A percentile compares a stretch with the other conserved stretches of the same genome.
Conservation (phyloP, 2,329 filamentous ascomycete genomes). For the Penicillium sp. region DNA sequence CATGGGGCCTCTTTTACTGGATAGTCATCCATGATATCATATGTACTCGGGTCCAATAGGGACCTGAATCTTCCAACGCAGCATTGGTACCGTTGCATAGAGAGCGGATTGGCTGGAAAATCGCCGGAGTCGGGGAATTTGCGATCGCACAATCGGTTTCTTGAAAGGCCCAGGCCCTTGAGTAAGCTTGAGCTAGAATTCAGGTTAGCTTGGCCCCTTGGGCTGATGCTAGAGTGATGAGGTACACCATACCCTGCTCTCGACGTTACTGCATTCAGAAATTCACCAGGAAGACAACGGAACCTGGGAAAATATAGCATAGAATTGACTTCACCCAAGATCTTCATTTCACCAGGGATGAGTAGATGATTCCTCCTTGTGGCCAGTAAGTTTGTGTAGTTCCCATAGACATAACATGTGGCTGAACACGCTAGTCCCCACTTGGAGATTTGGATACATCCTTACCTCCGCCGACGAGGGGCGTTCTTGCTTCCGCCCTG, state of each 20-base stretch:
- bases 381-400: neutral
- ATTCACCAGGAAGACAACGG: neutral
- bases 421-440: conserved; percentile 20
- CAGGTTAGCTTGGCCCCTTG: too few species aligned
- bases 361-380: neutral
- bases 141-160: neutral
- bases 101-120: neutral
- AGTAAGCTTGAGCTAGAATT: neutral
- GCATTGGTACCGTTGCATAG: neutral
- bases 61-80: neutral
- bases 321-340: neutral
- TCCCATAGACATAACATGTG: conserved; percentile 1
- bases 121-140: neutral
- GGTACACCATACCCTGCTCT: neutral
- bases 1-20: neutral
- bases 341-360: neutral
- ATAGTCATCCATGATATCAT: neutral
- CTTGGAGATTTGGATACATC: conserved; percentile 31
- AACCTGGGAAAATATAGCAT: neutral
- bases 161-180: neutral
- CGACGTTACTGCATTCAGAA: neutral
- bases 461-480: conserved; percentile 10
- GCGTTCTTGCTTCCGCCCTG: neutral
- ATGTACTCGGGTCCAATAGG: neutral
- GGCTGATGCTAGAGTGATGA: neutral